Base-by-base conservation (phyloP, 2,329 filamentous ascomycete genomes). In the Pseudogymnoascus sp. region DNA sequence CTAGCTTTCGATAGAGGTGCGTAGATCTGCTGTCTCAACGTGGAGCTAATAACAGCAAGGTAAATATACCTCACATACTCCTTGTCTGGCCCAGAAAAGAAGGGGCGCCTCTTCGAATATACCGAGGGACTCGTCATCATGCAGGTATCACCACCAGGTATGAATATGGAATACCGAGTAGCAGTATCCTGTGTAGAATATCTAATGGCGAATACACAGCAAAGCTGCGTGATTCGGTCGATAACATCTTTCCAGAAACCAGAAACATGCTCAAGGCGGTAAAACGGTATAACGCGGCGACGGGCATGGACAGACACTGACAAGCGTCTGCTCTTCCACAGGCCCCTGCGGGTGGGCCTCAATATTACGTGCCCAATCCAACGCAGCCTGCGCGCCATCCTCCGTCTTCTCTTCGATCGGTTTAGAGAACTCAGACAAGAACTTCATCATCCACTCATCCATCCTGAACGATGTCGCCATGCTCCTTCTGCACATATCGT, bases 401-500 rank as follows among this genome's bases (percentile, higher is more conserved):
- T 50, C 44, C 7, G 14, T 28, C 63, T 68, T 72, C 59, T 71
- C 70, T 44, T 71, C 70, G 63, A 73, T 70, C 4, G 69, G 68
- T 35, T 69, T 67, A 23, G 71, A 70, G 64, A 74, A 75, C 50
- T 72, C 72, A 28, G 69, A 68, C 35, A 75, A 66, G 63, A 78
- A 78, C 11, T 71, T 70, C 44, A 77, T 68, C 73, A 78, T 75
- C 77, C 77, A 79, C 59, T 70, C 66, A 68, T 78, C 76, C 69
- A 78, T 70, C 8, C 73, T 67, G 64, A 78, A 78, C 53, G 71
- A 73, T 1, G 71, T 72, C 63, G 75, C 73, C 63, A 73, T 73
- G 31, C 70, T 73, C 23, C 69, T 70, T 25, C 71, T 70, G 66
- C 77, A 79, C 5, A 74, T 75, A 50, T 76, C 71, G 63, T 79